Evolutionary conservation across 2,329 filamentous ascomycete genomes (phyloP).

Genomic region (Tolypocladium endophyticum): DNA sequence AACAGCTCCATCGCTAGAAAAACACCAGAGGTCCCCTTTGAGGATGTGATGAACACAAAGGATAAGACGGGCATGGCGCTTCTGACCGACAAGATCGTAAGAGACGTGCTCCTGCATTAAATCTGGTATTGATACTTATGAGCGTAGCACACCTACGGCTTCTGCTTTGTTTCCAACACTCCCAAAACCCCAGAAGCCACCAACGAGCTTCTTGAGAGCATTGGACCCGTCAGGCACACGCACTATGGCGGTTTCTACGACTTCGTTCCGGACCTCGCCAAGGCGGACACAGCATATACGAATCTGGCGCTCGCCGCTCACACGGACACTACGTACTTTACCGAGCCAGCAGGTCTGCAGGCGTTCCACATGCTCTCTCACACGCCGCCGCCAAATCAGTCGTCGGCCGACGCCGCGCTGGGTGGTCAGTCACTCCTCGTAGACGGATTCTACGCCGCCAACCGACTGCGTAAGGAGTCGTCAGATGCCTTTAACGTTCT

Average conservation of each 20-base stretch:
- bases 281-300: constrained; percentile 87
- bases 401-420: constrained; percentile 20
- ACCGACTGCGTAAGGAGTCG: constrained; percentile 43
- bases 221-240: constrained; percentile 79
- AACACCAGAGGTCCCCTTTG: constrained; percentile 50
- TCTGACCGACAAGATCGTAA: constrained; percentile 56
- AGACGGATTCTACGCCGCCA: constrained; percentile 71
- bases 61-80: constrained; percentile 42
- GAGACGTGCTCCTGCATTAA: constrained; percentile 8
- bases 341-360: constrained; percentile 81
- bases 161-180: constrained; percentile 64
- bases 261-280: constrained; percentile 79
- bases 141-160: constrained; percentile 54
- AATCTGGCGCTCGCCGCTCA: constrained; percentile 73
- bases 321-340: constrained; percentile 95
- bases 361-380: constrained; percentile 84
- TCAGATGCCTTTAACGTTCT: constrained; percentile 48
- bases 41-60: constrained; percentile 43
- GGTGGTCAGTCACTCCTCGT: constrained; percentile 77
- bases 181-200: constrained; percentile 61
- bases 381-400: constrained; percentile 29
- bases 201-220: constrained; percentile 62
- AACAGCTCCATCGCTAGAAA: constrained; percentile 20
- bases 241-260: constrained; percentile 79
- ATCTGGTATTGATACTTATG: constrained; percentile 4